Evolutionary conservation across 2,329 filamentous ascomycete species (phyloP), one percentile per base, ranked within the genome.

Genomic region (Fulvia fulva): DNA sequence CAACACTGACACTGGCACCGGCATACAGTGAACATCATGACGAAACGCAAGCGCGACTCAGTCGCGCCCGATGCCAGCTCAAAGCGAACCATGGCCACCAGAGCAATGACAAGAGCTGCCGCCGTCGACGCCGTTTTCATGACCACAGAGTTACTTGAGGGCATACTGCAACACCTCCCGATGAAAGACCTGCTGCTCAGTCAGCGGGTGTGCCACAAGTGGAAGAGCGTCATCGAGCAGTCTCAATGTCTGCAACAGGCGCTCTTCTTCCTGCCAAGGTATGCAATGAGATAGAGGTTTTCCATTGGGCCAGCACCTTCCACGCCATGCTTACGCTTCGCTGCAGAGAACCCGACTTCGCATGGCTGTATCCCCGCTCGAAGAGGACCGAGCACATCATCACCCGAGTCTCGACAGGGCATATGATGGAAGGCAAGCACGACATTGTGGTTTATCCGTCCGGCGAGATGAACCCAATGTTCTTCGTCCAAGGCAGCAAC

Each of bases 101-200:
- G 50, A 5, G n/a, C 19, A 7, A 22, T 30, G 21, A 41, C 3
- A 11, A 28, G 50, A 1, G 9, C 11, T 14, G 34, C 19, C 30
- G 28, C 22, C 5, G 22, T 12, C 28, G 23, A 22, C 5, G 28
- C 50, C 9, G 28, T 52, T 3, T 52, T 52, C 14, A 26, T 52
- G 16, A 55, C 53, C 16, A 49, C 53, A 8, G 53, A 55, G 23
- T 43, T 55, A 6, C 43, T 55, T 5, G 53, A 55, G 44, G 49
- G 37, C 14, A 23, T 49, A 5, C 19, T 55, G 5, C 11, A 16
- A 28, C 49, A 19, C 43, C 25, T 55, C 43, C 53, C 53, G 53
- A 55, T 49, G 53, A 47, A 47, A 21, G 53, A 47, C 26, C 41
- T 49, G 22, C 41, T 55, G 14, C 41, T 47, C 11, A 26, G 25